These are phyloP conservation scores for Pigoraptor vietnamica DNA, from an alignment of 78 protist species.

Conservation along the genomic window DNA sequence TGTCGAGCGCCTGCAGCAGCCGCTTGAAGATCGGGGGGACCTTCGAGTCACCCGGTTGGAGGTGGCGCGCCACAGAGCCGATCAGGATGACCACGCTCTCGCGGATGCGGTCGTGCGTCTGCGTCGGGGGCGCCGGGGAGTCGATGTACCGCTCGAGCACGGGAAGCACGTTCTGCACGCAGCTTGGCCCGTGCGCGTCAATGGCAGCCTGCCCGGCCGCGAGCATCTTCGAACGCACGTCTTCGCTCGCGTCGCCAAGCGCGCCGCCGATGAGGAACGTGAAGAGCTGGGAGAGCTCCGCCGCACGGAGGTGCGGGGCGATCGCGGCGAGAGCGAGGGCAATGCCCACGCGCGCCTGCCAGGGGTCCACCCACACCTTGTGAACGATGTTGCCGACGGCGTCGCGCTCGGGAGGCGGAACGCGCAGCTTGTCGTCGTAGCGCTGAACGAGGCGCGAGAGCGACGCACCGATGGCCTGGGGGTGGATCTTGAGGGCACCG, in stretches of 20 bases:
- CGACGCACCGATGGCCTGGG: no score
- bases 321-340: slow-evolving; percentile 3
- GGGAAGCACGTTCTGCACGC: background rate
- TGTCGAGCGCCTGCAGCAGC: slow-evolving; percentile 31
- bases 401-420: slow-evolving; percentile 14
- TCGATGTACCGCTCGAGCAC: background rate
- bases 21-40: background rate
- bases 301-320: background rate
- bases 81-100: slow-evolving; percentile 1
- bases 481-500: background rate
- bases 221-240: background rate
- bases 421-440: background rate
- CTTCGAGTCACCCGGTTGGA: background rate
- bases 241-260: background rate
- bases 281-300: background rate
- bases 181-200: background rate
- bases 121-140: background rate
- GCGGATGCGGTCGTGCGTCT: slow-evolving; percentile 19
- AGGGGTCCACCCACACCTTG: background rate
- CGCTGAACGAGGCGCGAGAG: background rate
- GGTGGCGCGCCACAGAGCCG: slow-evolving; percentile 21
- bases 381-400: background rate
- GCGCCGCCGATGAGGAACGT: background rate
- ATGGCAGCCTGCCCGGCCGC: background rate
- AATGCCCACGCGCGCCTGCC: slow-evolving; percentile 17